Evolutionary conservation across 441 rosid species (phyloP), one percentile per base, ranked within the genome.

Genomic region (Manihot esculenta): DNA sequence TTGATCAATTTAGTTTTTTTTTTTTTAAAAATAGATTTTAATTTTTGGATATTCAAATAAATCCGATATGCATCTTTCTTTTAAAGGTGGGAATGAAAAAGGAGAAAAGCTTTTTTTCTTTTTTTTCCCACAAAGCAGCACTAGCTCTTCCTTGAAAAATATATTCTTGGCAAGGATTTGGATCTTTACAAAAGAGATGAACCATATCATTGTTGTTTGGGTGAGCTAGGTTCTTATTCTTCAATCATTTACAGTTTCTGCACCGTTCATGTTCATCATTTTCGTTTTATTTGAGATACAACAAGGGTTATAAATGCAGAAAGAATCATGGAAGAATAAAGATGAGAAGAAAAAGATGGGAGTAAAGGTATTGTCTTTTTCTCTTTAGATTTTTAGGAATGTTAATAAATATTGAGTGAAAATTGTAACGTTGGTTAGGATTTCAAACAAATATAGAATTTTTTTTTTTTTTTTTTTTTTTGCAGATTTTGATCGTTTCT

Each of bases 121-220:
- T n/a, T n/a, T n/a, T n/a, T n/a, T n/a, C n/a, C 38, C 33, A 38
- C 61, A 53, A 1, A 66, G 62, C 54, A 62, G 62, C 23, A 2
- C 18, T 44, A 6, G 3, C 15, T 62, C 30, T 71, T 73, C 44
- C 74, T 33, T 33, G 2, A 48, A 48, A 57, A 64, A 64, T 53
- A 55, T 55, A 58, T 73, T 66, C 61, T 77, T 53, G 55, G 14
- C 27, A 17, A 69, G 70, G 82, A 79, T 79, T 74, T 77, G 79
- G 77, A 77, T 79, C 75, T 74, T 65, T 10, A 42, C 8, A 62
- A 69, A 71, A 74, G 74, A 49, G 76, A 54, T 53, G 42, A 55
- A 47, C 76, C 84, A 41, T 76, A 76, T 78, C 84, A 69, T 71
- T 74, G 58, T 76, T 72, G n/a, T 69, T 69, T n/a, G 67, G 59